phyloP scores from a whole-genome alignment of 345 rosid species.

The Salix arbutifolia region DNA sequence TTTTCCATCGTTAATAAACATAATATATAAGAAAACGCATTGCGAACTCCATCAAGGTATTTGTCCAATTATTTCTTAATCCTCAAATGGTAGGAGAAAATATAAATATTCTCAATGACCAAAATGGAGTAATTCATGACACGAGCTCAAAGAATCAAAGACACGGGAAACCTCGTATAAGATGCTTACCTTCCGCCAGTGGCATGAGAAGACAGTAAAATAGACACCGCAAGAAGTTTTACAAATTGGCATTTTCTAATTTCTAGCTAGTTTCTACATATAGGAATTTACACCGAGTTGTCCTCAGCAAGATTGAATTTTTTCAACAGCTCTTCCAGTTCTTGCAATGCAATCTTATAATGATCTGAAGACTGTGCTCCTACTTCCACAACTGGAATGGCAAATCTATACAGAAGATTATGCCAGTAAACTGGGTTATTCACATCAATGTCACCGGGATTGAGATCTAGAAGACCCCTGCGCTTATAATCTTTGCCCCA shows the following conservation, averaged over 20 bases:
- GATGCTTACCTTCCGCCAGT: background rate
- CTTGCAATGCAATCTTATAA: conserved; percentile 39
- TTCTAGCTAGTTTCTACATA: background rate
- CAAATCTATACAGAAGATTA: conserved; percentile 24
- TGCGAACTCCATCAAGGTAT: background rate
- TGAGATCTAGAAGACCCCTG: conserved; percentile 19
- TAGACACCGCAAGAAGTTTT: background rate
- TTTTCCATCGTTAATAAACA: background rate
- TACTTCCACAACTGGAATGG: conserved; percentile 36
- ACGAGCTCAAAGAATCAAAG: background rate
- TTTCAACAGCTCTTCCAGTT: conserved; percentile 40
- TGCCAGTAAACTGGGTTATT: conserved; percentile 32
- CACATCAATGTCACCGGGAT: conserved; percentile 21
- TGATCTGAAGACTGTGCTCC: conserved; percentile 33
- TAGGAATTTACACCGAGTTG: conserved; percentile 20
- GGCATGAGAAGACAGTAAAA: background rate
- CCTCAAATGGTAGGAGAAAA: background rate
- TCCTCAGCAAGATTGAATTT: conserved; percentile 33
- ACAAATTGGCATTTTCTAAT: background rate
- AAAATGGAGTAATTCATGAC: background rate
- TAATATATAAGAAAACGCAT: background rate
- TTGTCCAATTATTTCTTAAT: background rate
- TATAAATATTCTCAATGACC: background rate
- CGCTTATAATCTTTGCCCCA: conserved; percentile 42
- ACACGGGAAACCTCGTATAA: background rate